Percentiles rank a stretch among this genome's conserved stretches.
These are phyloP conservation scores for Catenaria anguillulae DNA, from an alignment of 371 early-diverging fungal species.

Conservation along the genomic window DNA sequence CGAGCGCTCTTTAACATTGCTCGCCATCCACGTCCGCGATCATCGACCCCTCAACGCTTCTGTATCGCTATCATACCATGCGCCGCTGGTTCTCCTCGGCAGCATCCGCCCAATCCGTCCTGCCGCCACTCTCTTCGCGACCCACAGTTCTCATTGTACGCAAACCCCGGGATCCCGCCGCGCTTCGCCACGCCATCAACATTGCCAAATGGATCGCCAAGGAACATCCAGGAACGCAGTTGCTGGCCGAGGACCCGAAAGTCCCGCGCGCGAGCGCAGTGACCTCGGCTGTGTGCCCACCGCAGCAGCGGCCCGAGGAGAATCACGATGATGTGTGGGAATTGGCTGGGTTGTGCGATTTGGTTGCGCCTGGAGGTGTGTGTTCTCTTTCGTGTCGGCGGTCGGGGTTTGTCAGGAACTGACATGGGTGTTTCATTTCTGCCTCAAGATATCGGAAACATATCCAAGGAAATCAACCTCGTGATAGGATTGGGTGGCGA, in stretches of 20 bases:
- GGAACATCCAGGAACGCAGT: neutral
- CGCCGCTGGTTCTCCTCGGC: too few relatives aligned
- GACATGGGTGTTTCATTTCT: neutral
- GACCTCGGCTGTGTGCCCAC: too few relatives aligned
- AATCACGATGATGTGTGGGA: neutral
- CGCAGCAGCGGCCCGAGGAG: neutral
- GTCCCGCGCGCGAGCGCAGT: neutral
- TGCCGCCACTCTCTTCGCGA: too few relatives aligned
- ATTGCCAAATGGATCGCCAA: neutral
- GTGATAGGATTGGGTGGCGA: constrained; percentile 91
- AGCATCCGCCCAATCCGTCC: too few relatives aligned
- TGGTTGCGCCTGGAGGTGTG: neutral
- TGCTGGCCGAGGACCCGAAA: neutral
- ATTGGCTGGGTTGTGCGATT: neutral
- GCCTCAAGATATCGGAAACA: neutral
- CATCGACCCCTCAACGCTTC: too few relatives aligned
- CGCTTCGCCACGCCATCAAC: neutral
- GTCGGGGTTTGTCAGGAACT: neutral
- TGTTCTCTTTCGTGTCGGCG: too few relatives aligned
- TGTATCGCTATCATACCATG: too few relatives aligned
- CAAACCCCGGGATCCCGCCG: neutral
- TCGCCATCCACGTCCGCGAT: too few relatives aligned
- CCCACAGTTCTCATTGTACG: neutral
- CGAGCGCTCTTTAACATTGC: too few relatives aligned
- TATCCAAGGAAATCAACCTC: constrained; percentile 32